Percentiles rank a stretch among this genome's conserved stretches.
These are phyloP conservation scores for Paramecium tetraurelia DNA, from an alignment of 73 alveolate species.

Conservation along the genomic window DNA sequence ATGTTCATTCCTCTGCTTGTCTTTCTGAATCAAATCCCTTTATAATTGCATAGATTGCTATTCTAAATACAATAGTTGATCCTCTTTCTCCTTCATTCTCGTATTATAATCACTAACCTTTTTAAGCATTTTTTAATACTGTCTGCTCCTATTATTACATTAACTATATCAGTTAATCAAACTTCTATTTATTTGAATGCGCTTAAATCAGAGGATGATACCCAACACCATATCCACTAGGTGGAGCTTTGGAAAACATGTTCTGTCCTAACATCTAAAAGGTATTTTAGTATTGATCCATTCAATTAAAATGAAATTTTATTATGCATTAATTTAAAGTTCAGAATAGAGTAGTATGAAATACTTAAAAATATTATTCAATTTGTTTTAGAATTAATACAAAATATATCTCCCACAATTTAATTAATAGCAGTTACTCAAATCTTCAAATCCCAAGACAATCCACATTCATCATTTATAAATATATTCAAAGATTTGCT, in stretches of 20 bases:
- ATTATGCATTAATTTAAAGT: background rate
- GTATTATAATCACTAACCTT: background rate
- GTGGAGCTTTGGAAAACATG: background rate
- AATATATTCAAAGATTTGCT: background rate
- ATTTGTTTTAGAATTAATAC: background rate
- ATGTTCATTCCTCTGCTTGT: background rate
- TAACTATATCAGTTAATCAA: slow-evolving; percentile 1
- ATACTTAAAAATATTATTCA: no score
- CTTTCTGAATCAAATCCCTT: background rate
- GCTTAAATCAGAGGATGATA: background rate
- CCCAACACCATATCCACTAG: background rate
- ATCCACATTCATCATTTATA: no score
- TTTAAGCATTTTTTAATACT: background rate
- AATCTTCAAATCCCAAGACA: no score
- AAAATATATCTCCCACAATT: background rate
- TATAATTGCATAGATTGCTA: background rate
- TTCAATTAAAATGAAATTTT: background rate
- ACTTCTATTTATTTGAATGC: background rate
- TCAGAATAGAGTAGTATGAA: background rate
- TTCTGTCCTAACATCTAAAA: background rate
- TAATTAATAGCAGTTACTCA: no score
- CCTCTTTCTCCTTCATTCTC: background rate
- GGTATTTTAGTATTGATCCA: background rate
- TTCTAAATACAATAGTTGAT: background rate
- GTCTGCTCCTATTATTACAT: background rate